Evolutionary conservation across 495 filamentous ascomycete species (phyloP), one percentile per base, ranked within the genome.

Genomic region (Entonaema liquescens): DNA sequence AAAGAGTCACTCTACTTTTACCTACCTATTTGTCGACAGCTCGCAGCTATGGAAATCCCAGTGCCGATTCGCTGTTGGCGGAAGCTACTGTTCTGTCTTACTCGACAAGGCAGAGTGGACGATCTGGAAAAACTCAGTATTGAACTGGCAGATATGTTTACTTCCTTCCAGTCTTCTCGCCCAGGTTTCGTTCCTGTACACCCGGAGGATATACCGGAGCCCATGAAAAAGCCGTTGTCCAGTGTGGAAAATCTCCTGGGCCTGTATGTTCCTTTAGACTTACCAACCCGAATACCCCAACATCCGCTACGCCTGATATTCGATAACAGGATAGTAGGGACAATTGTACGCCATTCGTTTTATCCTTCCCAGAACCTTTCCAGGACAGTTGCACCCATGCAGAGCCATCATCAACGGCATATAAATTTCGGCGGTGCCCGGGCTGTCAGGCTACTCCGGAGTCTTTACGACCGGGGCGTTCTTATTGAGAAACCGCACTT

Each of bases 291-390:
- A 11, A 57, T 53, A 11, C 68, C 57, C 0, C 54, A 62, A 1
- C 80, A 82, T 53, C 78, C 78, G 21, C 13, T 82, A 5, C 73
- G 68, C 17, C 68, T 70, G 12, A 59, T 82, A 4, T 80, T 82
- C 61, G 65, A 73, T 13, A 58, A 2, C 1, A 75, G 72, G 44
- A 28, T 79, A 9, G 31, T 78, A 15, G 53, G 66, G 0, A 65
- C 44, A 13, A 74, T 82, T 0, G 36, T 82, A 11, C 74, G 77
- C 19, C 76, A 66, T 19, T 71, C 71, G 13, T 77, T 81, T 44
- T 36, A 72, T 54, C 53, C 59, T 42, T 9, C 49, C 11, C 21
- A 42, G 15, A 17, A 33, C 49, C 19, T 29, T 12, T 26, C 36
- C 17, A 35, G n/a, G 3, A 1, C 7, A 25, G 5, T 25, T 58